phyloP scores from a whole-genome alignment of 768 basidiomycete species.

The Tubosaeta sp. region DNA sequence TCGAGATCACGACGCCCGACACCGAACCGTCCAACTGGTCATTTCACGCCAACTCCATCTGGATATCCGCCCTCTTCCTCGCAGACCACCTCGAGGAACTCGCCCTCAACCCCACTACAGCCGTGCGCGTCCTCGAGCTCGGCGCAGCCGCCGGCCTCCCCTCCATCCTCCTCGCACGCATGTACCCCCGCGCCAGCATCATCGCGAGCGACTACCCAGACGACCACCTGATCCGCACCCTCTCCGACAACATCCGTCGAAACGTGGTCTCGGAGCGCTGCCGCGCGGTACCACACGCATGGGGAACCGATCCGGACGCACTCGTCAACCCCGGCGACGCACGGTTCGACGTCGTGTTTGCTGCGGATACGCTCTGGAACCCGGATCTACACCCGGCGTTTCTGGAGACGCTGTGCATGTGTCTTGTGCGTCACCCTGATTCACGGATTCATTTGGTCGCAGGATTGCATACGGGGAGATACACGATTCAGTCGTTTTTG shows the following conservation, averaged over 20 bases:
- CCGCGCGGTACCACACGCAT: slow-evolving; percentile 53
- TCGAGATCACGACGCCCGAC: slow-evolving; percentile 58
- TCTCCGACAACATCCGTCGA: slow-evolving; percentile 51
- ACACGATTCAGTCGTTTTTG: slow-evolving; percentile 64
- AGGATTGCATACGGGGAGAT: slow-evolving; percentile 73
- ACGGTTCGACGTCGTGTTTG: slow-evolving; percentile 61
- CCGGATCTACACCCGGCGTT: slow-evolving; percentile 53
- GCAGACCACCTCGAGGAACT: slow-evolving; percentile 59
- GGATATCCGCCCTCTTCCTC: slow-evolving; percentile 63
- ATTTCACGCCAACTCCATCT: slow-evolving; percentile 74
- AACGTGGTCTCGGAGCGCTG: slow-evolving; percentile 50
- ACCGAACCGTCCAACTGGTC: slow-evolving; percentile 68
- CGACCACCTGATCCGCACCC: slow-evolving; percentile 49
- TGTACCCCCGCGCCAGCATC: slow-evolving; percentile 38
- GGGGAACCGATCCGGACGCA: slow-evolving; percentile 50
- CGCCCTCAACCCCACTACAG: slow-evolving; percentile 28
- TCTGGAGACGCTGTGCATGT: slow-evolving; percentile 46
- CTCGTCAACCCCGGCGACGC: slow-evolving; percentile 12
- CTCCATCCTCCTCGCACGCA: slow-evolving; percentile 59
- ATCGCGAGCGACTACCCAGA: slow-evolving; percentile 73
- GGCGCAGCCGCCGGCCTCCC: slow-evolving; percentile 76
- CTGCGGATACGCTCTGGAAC: slow-evolving; percentile 80
- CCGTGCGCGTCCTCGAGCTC: slow-evolving; percentile 55
- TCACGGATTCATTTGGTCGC: slow-evolving; percentile 65
- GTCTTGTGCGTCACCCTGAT: slow-evolving; percentile 39